Conservation (phyloP, 2,329 filamentous ascomycete genomes). For the Colletotrichum godetiae region DNA sequence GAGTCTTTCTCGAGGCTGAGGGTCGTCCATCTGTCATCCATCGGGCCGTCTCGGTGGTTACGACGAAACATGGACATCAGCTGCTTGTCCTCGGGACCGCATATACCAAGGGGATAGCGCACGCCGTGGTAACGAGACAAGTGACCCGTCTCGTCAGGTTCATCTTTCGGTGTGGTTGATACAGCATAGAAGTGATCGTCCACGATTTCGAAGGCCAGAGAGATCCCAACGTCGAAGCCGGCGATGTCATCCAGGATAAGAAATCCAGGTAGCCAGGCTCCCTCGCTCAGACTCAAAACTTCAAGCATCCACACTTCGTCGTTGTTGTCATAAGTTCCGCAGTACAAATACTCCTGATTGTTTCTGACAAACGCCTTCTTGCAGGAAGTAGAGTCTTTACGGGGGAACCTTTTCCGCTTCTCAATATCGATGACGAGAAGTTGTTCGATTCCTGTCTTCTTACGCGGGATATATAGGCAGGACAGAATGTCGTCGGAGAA, state of each 20-base stretch:
- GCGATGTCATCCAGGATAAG: slow-evolving; percentile 68
- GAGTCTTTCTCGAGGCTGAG: slow-evolving; percentile 72
- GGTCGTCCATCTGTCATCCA: slow-evolving; percentile 79
- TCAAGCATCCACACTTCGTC: slow-evolving; percentile 71
- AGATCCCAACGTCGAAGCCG: slow-evolving; percentile 73
- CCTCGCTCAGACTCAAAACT: slow-evolving; percentile 58
- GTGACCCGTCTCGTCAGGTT: slow-evolving; percentile 72
- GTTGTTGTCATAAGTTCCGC: slow-evolving; percentile 71
- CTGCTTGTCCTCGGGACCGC: slow-evolving; percentile 50
- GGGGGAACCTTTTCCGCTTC: slow-evolving; percentile 51
- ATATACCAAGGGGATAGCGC: slow-evolving; percentile 66
- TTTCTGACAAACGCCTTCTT: slow-evolving; percentile 76
- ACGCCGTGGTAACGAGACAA: slow-evolving; percentile 77
- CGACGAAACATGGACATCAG: slow-evolving; percentile 69
- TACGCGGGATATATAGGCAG: slow-evolving; percentile 62
- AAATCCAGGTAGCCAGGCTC: slow-evolving; percentile 52
- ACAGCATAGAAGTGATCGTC: slow-evolving; percentile 75
- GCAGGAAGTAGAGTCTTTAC: slow-evolving; percentile 53
- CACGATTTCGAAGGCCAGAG: slow-evolving; percentile 77
- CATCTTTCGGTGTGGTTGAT: slow-evolving; percentile 72
- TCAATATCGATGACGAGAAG: slow-evolving; percentile 62
- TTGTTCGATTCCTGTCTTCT: slow-evolving; percentile 53
- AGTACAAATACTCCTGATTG: slow-evolving; percentile 69
- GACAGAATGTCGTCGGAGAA: slow-evolving; percentile 67
- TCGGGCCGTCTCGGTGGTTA: slow-evolving; percentile 74